Base-by-base conservation (phyloP, 2,329 filamentous ascomycete genomes). In the Herpotrichia juniperi region DNA sequence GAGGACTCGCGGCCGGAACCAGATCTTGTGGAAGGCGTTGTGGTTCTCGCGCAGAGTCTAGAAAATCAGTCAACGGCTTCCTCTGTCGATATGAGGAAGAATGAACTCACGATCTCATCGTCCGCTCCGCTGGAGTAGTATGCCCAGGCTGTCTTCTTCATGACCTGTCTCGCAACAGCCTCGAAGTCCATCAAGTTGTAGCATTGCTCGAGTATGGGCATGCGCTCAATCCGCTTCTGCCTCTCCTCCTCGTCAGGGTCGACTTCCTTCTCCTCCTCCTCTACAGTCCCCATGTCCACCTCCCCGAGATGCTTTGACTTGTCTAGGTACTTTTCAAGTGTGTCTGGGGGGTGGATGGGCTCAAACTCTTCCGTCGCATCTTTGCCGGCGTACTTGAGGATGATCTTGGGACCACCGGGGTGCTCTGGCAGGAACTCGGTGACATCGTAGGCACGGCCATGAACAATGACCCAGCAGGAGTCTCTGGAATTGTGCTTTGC, bases 101-200 rank as follows among this genome's bases (percentile, higher is more conserved):
- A 35, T 4, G 16, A 46, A 72, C 84, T 68, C 71, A 91, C 88
- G 76, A 93, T 92, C 74, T 93, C 90, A 67, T 96, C 91, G 69
- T 94, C 91, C 0, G 93, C 91, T 50, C 91, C 93, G 68, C 90
- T 94, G 1, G 91, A 96, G 75, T 99, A 99, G 78, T 99, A 99
- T 22, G 90, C 94, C 94, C 94, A 99, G 0, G 93, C 93, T 1
- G 88, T 89, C 79, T 90, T 96, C 83, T 96, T 97, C 93, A 97
- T 97, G 50, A 96, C 86, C 32, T 86, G 81, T 64, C 88, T 87
- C 4, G 94, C 94, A 30, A 97, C 93, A 3, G 91, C 87, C 81
- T 99, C 94, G 73, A 99, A 99, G 77, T 99, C 94, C 63, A 81
- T 73, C 11, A 76, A 63, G 58, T 76, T 79, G 59, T 81, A 74